These are phyloP conservation scores for Vanrija humicola DNA, from an alignment of 1,284 basidiomycete species.

Conservation along the genomic window DNA sequence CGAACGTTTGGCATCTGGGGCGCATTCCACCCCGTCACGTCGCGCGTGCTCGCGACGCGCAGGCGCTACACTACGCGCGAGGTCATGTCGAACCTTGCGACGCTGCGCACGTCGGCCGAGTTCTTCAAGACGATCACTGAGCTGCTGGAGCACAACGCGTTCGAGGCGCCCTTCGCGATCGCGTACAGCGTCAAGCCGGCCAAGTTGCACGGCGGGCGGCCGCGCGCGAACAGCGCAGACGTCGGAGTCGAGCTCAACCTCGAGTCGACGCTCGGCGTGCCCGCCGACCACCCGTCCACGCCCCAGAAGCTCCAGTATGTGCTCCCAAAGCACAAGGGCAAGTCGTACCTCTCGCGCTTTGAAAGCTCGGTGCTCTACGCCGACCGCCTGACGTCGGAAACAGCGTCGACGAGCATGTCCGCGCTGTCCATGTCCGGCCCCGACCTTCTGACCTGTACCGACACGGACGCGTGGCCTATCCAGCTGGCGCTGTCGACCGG, in stretches of 20 bases:
- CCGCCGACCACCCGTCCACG: constrained; percentile 14
- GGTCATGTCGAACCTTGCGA: constrained; percentile 25
- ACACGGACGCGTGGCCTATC: constrained; percentile 21
- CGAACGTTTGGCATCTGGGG: constrained; percentile 30
- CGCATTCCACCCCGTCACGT: constrained; percentile 26
- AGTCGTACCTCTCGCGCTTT: too few relatives aligned
- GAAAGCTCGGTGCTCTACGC: too few relatives aligned
- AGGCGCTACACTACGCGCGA: constrained; percentile 25
- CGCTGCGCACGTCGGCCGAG: constrained; percentile 22
- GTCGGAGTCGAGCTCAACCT: constrained; percentile 11
- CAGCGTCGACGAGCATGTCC: not conserved
- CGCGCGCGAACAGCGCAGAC: too few relatives aligned
- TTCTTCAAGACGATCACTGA: constrained; percentile 25
- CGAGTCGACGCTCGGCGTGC: constrained; percentile 19
- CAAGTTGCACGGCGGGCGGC: too few relatives aligned
- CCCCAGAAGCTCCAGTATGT: constrained; percentile 1
- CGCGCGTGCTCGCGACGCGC: constrained; percentile 27
- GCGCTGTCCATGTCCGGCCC: not conserved
- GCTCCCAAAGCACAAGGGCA: too few relatives aligned
- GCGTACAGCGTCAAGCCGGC: constrained; percentile 27
- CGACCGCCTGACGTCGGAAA: not conserved
- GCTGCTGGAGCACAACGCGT: constrained; percentile 30
- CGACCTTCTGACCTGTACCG: not conserved
- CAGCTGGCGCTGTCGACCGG: constrained; percentile 22
- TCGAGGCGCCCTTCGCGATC: constrained; percentile 37